These are phyloP conservation scores for Candida oleophila DNA, from an alignment of 805 yeast species.

Conservation along the genomic window DNA sequence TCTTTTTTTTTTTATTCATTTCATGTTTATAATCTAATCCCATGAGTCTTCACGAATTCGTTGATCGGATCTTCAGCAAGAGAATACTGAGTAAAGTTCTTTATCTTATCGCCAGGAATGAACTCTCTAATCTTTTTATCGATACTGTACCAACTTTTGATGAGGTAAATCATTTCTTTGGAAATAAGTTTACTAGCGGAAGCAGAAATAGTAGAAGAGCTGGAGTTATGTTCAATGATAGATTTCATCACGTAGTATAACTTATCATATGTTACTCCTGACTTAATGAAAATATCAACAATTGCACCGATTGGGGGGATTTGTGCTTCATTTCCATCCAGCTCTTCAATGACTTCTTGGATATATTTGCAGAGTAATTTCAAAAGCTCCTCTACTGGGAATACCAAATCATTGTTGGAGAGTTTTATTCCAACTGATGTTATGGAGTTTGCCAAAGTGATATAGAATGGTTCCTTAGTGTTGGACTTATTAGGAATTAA, in stretches of 20 bases:
- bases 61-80: slow-evolving; percentile 57
- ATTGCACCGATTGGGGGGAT: slow-evolving; percentile 52
- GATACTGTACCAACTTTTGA: slow-evolving; percentile 63
- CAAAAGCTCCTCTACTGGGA: slow-evolving; percentile 72
- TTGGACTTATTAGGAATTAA: slow-evolving; percentile 15
- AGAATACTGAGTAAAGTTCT: slow-evolving; percentile 45
- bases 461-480: slow-evolving; percentile 37
- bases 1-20: background rate
- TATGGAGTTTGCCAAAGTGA: slow-evolving; percentile 38
- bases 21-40: slow-evolving; percentile 1
- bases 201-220: slow-evolving; percentile 8
- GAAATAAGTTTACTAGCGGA: slow-evolving; percentile 16
- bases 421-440: slow-evolving; percentile 60
- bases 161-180: slow-evolving; percentile 61
- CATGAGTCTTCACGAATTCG: slow-evolving; percentile 19
- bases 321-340: slow-evolving; percentile 19
- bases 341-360: slow-evolving; percentile 33
- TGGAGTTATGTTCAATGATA: slow-evolving; percentile 51
- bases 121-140: slow-evolving; percentile 65
- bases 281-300: slow-evolving; percentile 59
- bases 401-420: slow-evolving; percentile 68
- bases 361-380: slow-evolving; percentile 62
- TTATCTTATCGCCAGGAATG: slow-evolving; percentile 46
- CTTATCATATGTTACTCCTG: slow-evolving; percentile 64
- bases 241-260: slow-evolving; percentile 64